phyloP scores from a whole-genome alignment of 108 stramenopile genomes.

The Skeletonema marinoi region DNA sequence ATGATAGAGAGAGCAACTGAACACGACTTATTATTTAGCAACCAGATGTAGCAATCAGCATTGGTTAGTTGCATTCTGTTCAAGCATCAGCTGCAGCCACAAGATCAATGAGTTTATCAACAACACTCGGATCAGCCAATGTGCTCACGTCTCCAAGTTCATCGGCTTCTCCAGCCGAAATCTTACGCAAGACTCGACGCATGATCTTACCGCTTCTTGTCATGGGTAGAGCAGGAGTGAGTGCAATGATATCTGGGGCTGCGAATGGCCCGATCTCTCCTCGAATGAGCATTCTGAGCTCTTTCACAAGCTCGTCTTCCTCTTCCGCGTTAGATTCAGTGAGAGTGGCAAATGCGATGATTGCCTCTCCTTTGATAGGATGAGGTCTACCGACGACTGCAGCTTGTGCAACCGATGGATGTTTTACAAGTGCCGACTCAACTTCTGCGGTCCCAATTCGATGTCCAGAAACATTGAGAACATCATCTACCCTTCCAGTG shows the following conservation, averaged over 20 bases:
- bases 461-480: constrained; percentile 89
- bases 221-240: constrained; percentile 82
- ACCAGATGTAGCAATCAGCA: constrained; percentile 10
- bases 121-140: constrained; percentile 83
- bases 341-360: constrained; percentile 84
- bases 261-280: constrained; percentile 85
- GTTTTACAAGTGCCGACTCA: constrained; percentile 83
- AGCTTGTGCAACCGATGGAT: constrained; percentile 81
- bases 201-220: constrained; percentile 91
- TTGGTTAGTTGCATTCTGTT: neutral
- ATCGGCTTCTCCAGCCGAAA: constrained; percentile 77
- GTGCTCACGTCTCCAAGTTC: constrained; percentile 85
- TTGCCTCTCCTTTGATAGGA: constrained; percentile 89
- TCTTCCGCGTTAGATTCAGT: constrained; percentile 53
- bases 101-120: constrained; percentile 68
- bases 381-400: constrained; percentile 88
- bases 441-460: constrained; percentile 85
- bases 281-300: constrained; percentile 74
- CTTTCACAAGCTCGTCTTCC: constrained; percentile 69
- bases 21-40: neutral
- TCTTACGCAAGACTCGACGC: constrained; percentile 92
- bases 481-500: constrained; percentile 91
- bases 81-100: constrained; percentile 3
- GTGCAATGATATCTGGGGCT: constrained; percentile 78
- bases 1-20: neutral